Evolutionary conservation across 805 yeast genomes (phyloP), one percentile per base, ranked within the genome.

Genomic region (Yarrowia sp.): DNA sequence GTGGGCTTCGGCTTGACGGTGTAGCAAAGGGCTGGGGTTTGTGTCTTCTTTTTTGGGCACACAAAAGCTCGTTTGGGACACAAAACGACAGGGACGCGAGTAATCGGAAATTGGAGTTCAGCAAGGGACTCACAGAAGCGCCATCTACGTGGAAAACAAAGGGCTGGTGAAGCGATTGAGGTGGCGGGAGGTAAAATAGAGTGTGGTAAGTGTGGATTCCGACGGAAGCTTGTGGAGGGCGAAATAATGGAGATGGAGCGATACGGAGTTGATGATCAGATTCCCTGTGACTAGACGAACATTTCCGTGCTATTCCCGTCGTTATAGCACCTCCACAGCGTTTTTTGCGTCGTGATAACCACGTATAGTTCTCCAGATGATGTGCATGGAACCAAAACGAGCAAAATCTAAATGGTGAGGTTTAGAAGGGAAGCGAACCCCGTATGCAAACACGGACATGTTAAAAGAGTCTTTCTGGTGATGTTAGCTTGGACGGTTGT

Each of bases 401-500:
- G 20, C 46, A 19, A 44, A 19, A 44, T 44, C 30, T 19, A 44
- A 19, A 44, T 17, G 33, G 15, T 10, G 33, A 24, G 5, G 46
- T 17, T 42, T 20, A 12, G 9, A 44, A 44, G 30, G 30, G 5
- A 44, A 19, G 49, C 12, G 33, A 44, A 44, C 33, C 49, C 30
- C 49, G 15, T 44, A 44, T 44, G 49, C 49, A 44, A 9, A 17
- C 49, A 10, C 49, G 49, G 30, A 44, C 33, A 44, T 19, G 49
- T 12, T 44, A 19, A 44, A 20, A 13, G n/a, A 13, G 33, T 20
- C 44, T 40, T 33, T 20, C 20, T 24, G 30, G 30, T 24, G 30
- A 24, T 4, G 30, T 24, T 24, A 24, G 30, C 30, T 24, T 24
- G 30, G 3, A 7, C 6, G 30, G 30, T 24, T 24, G 30, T 5